phyloP scores from a whole-genome alignment of 345 rosid species.

The Excoecaria agallocha region DNA sequence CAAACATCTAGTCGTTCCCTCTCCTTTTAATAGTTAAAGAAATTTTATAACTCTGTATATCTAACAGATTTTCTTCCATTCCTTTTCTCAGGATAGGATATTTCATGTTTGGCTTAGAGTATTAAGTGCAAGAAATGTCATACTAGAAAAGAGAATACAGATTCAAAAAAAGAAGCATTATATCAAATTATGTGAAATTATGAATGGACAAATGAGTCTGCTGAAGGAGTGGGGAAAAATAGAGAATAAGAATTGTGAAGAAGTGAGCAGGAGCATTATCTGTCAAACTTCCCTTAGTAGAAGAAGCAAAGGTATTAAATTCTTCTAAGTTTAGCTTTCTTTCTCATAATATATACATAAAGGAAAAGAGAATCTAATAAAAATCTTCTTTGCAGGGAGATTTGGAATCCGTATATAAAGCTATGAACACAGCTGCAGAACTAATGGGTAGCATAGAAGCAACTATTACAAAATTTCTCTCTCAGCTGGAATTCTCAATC shows the following conservation, averaged over 20 bases:
- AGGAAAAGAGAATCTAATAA: not conserved
- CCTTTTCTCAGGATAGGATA: constrained; percentile 42
- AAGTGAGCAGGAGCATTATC: constrained; percentile 56
- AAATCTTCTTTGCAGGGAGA: constrained; percentile 35
- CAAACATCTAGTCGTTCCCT: no score
- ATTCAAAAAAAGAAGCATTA: constrained; percentile 38
- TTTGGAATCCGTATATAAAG: constrained; percentile 42
- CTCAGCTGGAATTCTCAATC: constrained; percentile 34
- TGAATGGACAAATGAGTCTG: constrained; percentile 43
- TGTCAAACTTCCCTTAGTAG: constrained; percentile 40
- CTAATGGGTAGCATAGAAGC: constrained; percentile 50
- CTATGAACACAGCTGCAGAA: constrained; percentile 45
- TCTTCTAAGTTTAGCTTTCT: not conserved
- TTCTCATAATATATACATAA: not conserved
- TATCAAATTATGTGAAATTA: constrained; percentile 40
- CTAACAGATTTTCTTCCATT: no score
- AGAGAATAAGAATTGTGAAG: constrained; percentile 51
- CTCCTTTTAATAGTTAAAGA: no score
- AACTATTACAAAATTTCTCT: constrained; percentile 30
- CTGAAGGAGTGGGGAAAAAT: constrained; percentile 53
- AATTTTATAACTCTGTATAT: no score
- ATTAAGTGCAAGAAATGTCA: constrained; percentile 35
- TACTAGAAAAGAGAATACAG: constrained; percentile 41
- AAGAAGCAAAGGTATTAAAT: constrained; percentile 48
- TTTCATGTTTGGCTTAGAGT: constrained; percentile 54